Evolutionary conservation across 176 grass and related monocot genomes (phyloP).

Genomic region (Carex kokanica): DNA sequence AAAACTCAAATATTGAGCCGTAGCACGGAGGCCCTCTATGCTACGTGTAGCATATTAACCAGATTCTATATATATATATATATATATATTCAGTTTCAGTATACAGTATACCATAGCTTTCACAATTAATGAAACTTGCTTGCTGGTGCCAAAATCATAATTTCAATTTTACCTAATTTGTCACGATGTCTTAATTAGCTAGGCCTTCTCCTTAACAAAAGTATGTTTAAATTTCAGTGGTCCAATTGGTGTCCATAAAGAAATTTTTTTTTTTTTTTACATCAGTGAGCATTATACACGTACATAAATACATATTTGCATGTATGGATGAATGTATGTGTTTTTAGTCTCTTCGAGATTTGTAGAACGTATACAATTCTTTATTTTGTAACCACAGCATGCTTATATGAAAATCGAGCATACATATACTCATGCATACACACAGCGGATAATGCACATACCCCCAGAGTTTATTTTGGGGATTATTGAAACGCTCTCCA

Average conservation of each 20-base stretch:
- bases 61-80: too few species aligned
- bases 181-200: background rate
- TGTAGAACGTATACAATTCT: background rate
- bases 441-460: too few species aligned
- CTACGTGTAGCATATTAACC: too few species aligned
- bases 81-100: background rate
- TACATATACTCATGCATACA: too few species aligned
- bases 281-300: background rate
- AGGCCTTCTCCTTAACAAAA: background rate
- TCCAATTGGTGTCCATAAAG: background rate
- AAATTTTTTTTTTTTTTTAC: background rate
- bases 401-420: background rate
- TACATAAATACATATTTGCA: background rate
- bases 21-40: too few species aligned
- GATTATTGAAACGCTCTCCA: background rate
- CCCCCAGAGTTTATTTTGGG: background rate
- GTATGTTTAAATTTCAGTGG: background rate
- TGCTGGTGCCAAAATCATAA: background rate
- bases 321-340: background rate
- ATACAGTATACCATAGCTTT: background rate
- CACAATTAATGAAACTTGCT: slow-evolving; percentile 13
- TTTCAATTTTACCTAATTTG: background rate
- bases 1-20: too few species aligned
- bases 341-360: background rate
- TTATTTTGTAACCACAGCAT: background rate